Evolutionary conservation across 208 protist genomes (phyloP), one percentile per base, ranked within the genome.

Genomic region (Lotmaria passim): DNA sequence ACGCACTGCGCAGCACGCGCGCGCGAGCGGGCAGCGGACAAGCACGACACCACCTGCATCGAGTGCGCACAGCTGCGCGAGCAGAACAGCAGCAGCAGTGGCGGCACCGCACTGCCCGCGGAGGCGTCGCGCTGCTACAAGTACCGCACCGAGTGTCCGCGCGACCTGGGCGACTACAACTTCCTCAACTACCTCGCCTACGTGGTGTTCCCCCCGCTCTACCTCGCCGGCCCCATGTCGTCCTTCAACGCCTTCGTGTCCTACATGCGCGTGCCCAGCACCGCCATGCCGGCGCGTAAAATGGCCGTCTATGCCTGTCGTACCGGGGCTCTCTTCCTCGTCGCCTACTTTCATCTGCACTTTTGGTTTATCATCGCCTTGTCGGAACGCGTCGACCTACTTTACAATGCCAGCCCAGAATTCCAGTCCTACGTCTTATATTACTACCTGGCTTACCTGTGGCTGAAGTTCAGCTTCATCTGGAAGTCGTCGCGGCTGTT

Each of bases 241-340:
- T 79, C 88, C 43, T 98, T 92, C 73, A 96, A 96, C 67, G 91
- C 89, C 11, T 98, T 91, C 52, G 70, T 93, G 2, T 91, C 88
- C 5, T 91, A 96, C 36, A 60, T n/a, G n/a, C n/a, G n/a, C n/a
- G n/a, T n/a, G n/a, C n/a, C n/a, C n/a, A n/a, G n/a, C n/a, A n/a
- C n/a, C n/a, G n/a, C n/a, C n/a, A n/a, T n/a, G n/a, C n/a, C n/a
- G n/a, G n/a, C n/a, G n/a, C n/a, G n/a, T n/a, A n/a, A n/a, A n/a
- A n/a, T n/a, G n/a, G n/a, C n/a, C n/a, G n/a, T n/a, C n/a, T n/a
- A n/a, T n/a, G n/a, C n/a, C n/a, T n/a, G n/a, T n/a, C 88, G 12
- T n/a, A 52, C 47, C 0, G 23, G 17, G 7, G 12, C 21, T 12
- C 21, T 52, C 23, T 30, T 52, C 15, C 47, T 52, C 15, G 47